Evolutionary conservation across 768 basidiomycete species (phyloP).

Genomic region (Mycena rebaudengoi): DNA sequence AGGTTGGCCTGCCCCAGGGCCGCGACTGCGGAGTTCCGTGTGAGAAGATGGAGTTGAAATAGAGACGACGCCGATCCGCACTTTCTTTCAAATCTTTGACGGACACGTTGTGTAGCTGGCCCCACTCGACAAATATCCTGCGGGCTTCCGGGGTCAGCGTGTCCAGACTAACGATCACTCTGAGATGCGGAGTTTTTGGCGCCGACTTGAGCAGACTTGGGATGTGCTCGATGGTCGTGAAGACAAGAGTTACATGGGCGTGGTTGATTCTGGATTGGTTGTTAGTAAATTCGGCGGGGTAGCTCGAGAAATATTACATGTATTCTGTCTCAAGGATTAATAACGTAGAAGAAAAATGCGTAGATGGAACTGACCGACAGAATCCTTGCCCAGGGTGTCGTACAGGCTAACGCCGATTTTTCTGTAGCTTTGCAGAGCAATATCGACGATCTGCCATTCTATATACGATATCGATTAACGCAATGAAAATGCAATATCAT

Average conservation of each 20-base stretch:
- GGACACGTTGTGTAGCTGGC: conserved; percentile 64
- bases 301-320: conserved; percentile 57
- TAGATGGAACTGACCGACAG: conserved; percentile 84
- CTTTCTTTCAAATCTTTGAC: conserved; percentile 74
- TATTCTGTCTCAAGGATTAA: conserved; percentile 59
- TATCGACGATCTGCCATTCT: conserved; percentile 96
- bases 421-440: conserved; percentile 81
- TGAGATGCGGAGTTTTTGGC: conserved; percentile 67
- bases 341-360: not conserved
- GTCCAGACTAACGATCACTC: conserved; percentile 82
- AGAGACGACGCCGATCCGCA: conserved; percentile 54
- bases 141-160: conserved; percentile 58
- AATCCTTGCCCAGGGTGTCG: conserved; percentile 91
- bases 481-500: not conserved
- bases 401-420: conserved; percentile 91
- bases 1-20: conserved; percentile 72
- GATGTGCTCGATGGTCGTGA: conserved; percentile 78
- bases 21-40: conserved; percentile 62
- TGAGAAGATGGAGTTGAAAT: not conserved
- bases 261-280: conserved; percentile 74
- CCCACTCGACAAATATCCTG: conserved; percentile 75
- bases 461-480: not conserved
- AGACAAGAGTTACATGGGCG: conserved; percentile 80
- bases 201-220: conserved; percentile 78
- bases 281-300: conserved; percentile 3